A percentile compares a stretch with the other conserved stretches of the same genome.
These are phyloP conservation scores for Sporisorium exsertum DNA, from an alignment of 1,284 basidiomycete genomes.

Conservation along the genomic window DNA sequence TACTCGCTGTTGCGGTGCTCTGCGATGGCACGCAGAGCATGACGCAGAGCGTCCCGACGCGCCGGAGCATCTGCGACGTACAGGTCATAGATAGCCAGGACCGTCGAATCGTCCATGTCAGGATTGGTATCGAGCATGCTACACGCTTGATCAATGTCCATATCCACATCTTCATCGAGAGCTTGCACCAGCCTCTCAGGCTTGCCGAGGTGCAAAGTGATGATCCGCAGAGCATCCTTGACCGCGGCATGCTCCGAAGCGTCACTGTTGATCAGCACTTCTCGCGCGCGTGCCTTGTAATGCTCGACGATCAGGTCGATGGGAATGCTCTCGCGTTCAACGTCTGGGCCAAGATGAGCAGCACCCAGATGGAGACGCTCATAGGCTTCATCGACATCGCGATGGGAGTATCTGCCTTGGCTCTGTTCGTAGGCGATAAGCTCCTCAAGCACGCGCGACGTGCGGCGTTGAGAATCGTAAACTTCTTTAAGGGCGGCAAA, in stretches of 20 bases:
- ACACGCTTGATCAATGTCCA: constrained; percentile 81
- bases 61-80: constrained; percentile 76
- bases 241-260: constrained; percentile 38
- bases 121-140: constrained; percentile 78
- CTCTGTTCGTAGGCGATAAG: constrained; percentile 46
- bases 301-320: constrained; percentile 41
- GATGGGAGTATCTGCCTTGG: constrained; percentile 25
- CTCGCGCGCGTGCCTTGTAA: constrained; percentile 39
- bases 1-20: constrained; percentile 80
- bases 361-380: constrained; percentile 33
- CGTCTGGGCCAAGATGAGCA: constrained; percentile 31
- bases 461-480: constrained; percentile 27
- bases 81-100: constrained; percentile 79
- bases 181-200: constrained; percentile 28
- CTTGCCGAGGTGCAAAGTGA: constrained; percentile 26
- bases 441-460: constrained; percentile 41
- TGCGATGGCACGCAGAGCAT: constrained; percentile 71
- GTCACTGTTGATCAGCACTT: constrained; percentile 37
- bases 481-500: constrained; percentile 37
- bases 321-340: constrained; percentile 30
- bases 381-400: constrained; percentile 48
- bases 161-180: constrained; percentile 35
- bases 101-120: constrained; percentile 80
- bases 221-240: constrained; percentile 42
- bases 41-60: constrained; percentile 62